A percentile compares a stretch with the other conserved stretches of the same genome.
phyloP scores from a whole-genome alignment of 306 rosid genomes.

The Dryas alaskensis region DNA sequence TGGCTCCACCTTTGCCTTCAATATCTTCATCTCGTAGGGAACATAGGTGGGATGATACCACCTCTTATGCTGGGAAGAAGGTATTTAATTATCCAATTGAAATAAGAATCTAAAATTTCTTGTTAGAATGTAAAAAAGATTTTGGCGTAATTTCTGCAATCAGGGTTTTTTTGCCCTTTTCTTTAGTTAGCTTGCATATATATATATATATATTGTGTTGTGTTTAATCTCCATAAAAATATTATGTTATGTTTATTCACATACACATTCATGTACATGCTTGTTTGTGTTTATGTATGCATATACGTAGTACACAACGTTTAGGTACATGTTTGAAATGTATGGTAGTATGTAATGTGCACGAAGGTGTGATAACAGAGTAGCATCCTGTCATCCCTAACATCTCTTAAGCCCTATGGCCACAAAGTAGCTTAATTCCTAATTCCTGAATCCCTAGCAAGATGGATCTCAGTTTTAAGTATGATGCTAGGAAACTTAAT shows the following conservation, averaged over 20 bases:
- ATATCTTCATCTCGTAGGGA: constrained; percentile 56
- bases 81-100: constrained; percentile 35
- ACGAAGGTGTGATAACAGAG: not conserved
- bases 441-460: too few species aligned
- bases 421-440: too few species aligned
- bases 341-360: not conserved
- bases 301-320: not conserved
- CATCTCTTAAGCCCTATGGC: not conserved
- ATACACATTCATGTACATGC: not conserved
- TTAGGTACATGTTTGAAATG: not conserved
- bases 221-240: too few species aligned
- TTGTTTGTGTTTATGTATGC: not conserved
- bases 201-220: too few species aligned
- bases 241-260: not conserved
- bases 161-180: not conserved
- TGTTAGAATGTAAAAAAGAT: not conserved
- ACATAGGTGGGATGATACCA: constrained; percentile 78
- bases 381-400: not conserved
- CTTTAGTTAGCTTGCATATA: constrained; percentile 2
- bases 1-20: constrained; percentile 51
- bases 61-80: constrained; percentile 77
- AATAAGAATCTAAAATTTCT: not conserved
- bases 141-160: not conserved
- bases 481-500: too few species aligned
- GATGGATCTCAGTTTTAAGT: too few species aligned